Evolutionary conservation across 805 yeast species (phyloP).

Genomic region (Kregervanrija pseudodelftensis): DNA sequence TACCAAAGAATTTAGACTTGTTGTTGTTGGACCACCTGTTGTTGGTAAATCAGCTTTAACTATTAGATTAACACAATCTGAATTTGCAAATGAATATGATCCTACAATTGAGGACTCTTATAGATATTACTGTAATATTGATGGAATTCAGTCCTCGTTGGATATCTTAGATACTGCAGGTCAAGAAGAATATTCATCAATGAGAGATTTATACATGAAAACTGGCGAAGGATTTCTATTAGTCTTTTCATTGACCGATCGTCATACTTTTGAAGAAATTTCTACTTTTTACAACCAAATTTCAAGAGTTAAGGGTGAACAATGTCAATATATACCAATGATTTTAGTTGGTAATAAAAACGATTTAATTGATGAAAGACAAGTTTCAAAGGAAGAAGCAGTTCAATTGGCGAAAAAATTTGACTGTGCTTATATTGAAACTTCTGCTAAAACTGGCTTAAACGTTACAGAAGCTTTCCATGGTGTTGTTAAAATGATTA

Average conservation of each 20-base stretch:
- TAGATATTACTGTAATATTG: conserved; percentile 81
- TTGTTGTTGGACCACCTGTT: conserved; percentile 98
- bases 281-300: conserved; percentile 51
- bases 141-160: conserved; percentile 64
- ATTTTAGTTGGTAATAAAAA: conserved; percentile 71
- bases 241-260: conserved; percentile 82
- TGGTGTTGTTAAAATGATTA: conserved; percentile 28
- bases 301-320: conserved; percentile 43
- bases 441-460: conserved; percentile 85
- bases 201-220: conserved; percentile 92
- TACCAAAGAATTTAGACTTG: conserved; percentile 74
- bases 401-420: conserved; percentile 55
- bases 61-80: conserved; percentile 88
- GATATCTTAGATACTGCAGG: conserved; percentile 98
- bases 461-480: conserved; percentile 51
- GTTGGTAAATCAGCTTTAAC: conserved; percentile 97
- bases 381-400: conserved; percentile 56
- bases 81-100: conserved; percentile 95
- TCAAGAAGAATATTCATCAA: conserved; percentile 91
- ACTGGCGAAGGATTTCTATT: conserved; percentile 91
- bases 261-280: conserved; percentile 79
- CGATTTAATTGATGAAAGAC: conserved; percentile 59
- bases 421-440: conserved; percentile 75
- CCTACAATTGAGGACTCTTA: conserved; percentile 95
- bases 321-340: conserved; percentile 61